phyloP scores from a whole-genome alignment of 345 rosid genomes.

The Ceriops decandra region DNA sequence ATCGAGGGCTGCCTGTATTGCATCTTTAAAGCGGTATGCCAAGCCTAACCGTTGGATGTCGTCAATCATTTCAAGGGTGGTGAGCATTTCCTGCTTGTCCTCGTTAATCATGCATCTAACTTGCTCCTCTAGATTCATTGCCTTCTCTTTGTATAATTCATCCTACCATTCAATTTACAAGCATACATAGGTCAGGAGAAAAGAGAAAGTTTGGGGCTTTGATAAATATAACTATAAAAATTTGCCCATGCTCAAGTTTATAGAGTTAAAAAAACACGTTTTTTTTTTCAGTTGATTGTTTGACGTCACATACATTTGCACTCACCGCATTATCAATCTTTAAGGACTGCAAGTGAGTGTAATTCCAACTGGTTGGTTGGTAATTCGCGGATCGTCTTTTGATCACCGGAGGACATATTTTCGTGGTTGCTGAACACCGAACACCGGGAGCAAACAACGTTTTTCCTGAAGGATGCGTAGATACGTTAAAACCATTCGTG shows the following conservation, averaged over 20 bases:
- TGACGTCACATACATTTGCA: no score
- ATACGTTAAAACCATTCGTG: background rate
- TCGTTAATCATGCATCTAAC: constrained; percentile 19
- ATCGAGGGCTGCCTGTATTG: constrained; percentile 24
- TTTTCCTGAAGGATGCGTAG: background rate
- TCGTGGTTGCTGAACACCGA: background rate
- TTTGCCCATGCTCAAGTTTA: no score
- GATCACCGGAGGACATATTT: background rate
- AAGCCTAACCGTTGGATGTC: constrained; percentile 43
- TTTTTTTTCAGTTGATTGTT: no score
- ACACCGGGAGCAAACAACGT: background rate
- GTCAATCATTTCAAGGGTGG: constrained; percentile 36
- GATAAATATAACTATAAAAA: no score
- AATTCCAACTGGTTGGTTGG: constrained; percentile 13
- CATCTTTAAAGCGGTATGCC: constrained; percentile 29
- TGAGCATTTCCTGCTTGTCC: constrained; percentile 10
- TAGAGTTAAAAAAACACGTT: no score
- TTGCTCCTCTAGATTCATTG: constrained; percentile 25
- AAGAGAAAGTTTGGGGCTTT: no score
- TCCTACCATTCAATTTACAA: constrained; percentile 12
- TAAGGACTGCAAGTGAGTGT: constrained; percentile 1
- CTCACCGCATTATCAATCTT: constrained; percentile 7
- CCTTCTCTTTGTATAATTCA: constrained; percentile 6
- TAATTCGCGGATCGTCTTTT: constrained; percentile 1
- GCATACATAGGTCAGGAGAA: no score